A percentile compares a stretch with the other conserved stretches of the same genome.
These are phyloP conservation scores for Nakazawaea ernobii DNA, from an alignment of 805 yeast species.

Conservation along the genomic window DNA sequence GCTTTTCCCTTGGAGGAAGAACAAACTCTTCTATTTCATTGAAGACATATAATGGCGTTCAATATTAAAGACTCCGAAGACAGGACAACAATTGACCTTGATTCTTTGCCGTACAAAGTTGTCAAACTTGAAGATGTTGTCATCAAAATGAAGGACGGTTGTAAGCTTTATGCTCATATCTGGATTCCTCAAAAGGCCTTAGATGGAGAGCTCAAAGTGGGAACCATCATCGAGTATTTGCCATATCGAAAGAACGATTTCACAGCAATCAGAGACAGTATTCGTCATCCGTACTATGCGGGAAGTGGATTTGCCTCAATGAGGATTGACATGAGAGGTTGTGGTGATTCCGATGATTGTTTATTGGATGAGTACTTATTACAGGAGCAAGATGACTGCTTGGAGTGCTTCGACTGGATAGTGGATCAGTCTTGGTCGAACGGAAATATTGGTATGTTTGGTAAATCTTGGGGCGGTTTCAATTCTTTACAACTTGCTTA, in stretches of 20 bases:
- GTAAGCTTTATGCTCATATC: conserved; percentile 31
- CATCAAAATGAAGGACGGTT: conserved; percentile 35
- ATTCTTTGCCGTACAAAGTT: conserved; percentile 23
- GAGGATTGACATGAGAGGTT: conserved; percentile 42
- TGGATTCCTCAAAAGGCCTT: conserved; percentile 37
- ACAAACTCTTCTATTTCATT: neutral
- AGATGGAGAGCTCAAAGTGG: conserved; percentile 24
- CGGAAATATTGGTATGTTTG: conserved; percentile 41
- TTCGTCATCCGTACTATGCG: conserved; percentile 41
- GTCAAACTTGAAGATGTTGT: conserved; percentile 29
- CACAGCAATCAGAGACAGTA: conserved; percentile 37
- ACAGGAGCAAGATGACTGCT: conserved; percentile 39
- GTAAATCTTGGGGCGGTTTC: conserved; percentile 46
- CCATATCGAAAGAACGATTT: conserved; percentile 41
- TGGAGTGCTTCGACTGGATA: conserved; percentile 39
- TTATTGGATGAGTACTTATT: conserved; percentile 34
- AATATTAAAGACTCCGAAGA: conserved; percentile 31
- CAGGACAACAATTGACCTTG: conserved; percentile 18
- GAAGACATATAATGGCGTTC: conserved; percentile 29
- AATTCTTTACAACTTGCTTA: conserved; percentile 41
- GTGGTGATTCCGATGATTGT: conserved; percentile 36
- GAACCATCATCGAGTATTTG: conserved; percentile 36
- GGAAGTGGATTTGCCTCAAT: conserved; percentile 40
- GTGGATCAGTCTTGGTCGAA: conserved; percentile 35
- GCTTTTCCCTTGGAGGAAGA: neutral